These are phyloP conservation scores for Leishmania guyanensis DNA, from an alignment of 208 protist species.

Conservation along the genomic window DNA sequence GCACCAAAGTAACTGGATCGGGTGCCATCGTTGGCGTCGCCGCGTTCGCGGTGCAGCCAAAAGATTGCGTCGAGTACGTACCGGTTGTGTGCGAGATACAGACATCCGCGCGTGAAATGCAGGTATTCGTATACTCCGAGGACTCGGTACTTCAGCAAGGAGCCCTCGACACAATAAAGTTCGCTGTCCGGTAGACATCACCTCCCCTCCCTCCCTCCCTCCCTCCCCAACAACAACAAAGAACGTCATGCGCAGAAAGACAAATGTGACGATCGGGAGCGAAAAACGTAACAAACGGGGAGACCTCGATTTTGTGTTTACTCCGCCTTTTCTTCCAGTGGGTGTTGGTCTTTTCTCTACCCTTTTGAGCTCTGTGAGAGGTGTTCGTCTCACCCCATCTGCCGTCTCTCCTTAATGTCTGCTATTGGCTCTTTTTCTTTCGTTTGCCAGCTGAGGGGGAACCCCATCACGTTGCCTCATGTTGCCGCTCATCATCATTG, in stretches of 20 bases:
- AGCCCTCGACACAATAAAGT: slow-evolving; percentile 34
- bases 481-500: neutral
- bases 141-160: slow-evolving; percentile 33
- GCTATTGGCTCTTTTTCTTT: neutral
- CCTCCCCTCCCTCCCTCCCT: neutral
- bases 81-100: slow-evolving; percentile 61
- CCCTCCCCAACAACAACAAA: neutral
- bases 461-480: neutral
- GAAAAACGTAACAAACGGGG: neutral
- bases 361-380: neutral
- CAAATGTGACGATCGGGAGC: neutral
- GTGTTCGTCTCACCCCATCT: neutral
- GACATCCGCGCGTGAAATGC: slow-evolving; percentile 29
- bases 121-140: slow-evolving; percentile 44
- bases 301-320: neutral
- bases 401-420: neutral
- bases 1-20: slow-evolving; percentile 9
- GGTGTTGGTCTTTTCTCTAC: neutral
- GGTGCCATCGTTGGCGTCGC: slow-evolving; percentile 50
- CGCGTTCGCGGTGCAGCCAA: slow-evolving; percentile 65
- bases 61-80: slow-evolving; percentile 60
- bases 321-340: neutral
- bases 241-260: neutral
- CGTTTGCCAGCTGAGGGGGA: neutral
- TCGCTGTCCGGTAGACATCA: slow-evolving; percentile 16